Evolutionary conservation across 2,329 filamentous ascomycete species (phyloP), one percentile per base, ranked within the genome.

Genomic region (Lecanicillium sp.): DNA sequence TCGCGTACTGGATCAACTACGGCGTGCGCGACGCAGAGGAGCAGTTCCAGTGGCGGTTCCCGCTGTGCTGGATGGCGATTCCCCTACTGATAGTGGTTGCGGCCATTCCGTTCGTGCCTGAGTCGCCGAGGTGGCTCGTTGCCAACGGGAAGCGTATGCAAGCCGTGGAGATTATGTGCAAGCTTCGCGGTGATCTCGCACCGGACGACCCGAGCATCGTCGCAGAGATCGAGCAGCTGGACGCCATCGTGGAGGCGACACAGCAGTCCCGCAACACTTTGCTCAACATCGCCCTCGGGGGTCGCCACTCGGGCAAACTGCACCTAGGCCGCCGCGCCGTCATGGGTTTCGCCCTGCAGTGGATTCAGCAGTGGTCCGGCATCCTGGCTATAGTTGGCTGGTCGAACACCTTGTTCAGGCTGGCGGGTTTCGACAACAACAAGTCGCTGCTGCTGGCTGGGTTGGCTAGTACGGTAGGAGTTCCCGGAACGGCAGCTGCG

Each of bases 401-500:
- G 58, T 43, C 49, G 1, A 40, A 41, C 4, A 43, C 37, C 7
- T 25, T 52, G 9, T 50, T 52, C 34, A 42, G 40, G 19, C 40
- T 50, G 3, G 47, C 49, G 2, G 49, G 49, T 5, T 52, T 51
- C 35, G 47, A 48, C 35, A 15, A 38, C 11, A 45, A 47, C 37
- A 51, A 50, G 29, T 44, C 48, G n/a, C 40, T 49, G 4, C 48
- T 68, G 22, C 62, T 73, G 9, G 63, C 70, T 2, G 70, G 70
- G 6, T 64, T 67, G 6, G 50, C 72, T n/a, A 74, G 71, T 50
- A 71, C 68, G 1, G 59, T 73, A 34, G 70, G 69, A 11, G 67
- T 73, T 22, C 43, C 70, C 3, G 68, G 68, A 2, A 74, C 70
- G 3, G 64, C 70, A 27, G 67, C 70, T 42, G 66, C 63, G 38